phyloP scores from a whole-genome alignment of 768 basidiomycete genomes.

The Strobilomyces dryophilus region DNA sequence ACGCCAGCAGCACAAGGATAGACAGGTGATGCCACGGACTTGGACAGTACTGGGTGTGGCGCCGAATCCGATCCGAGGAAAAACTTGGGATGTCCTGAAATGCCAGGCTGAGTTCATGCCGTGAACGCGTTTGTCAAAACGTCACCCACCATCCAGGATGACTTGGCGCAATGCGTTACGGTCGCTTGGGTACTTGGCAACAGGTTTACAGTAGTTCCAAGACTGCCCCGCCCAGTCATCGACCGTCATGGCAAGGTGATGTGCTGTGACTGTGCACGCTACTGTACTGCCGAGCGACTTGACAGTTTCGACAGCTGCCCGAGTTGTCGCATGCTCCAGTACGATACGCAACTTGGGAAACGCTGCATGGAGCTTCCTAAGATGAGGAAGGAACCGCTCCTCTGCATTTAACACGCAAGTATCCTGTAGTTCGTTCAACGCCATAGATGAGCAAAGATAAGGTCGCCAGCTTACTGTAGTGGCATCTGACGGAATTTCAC shows the following conservation, averaged over 20 bases:
- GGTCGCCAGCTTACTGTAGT: slow-evolving; percentile 38
- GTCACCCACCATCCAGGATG: slow-evolving; percentile 60
- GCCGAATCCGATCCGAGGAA: slow-evolving; percentile 98
- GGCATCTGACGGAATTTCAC: slow-evolving; percentile 91
- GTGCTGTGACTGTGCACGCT: slow-evolving; percentile 95
- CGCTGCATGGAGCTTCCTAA: slow-evolving; percentile 69
- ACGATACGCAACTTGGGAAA: slow-evolving; percentile 94
- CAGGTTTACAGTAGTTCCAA: slow-evolving; percentile 96
- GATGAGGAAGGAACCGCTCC: slow-evolving; percentile 80
- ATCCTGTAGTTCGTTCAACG: slow-evolving; percentile 46
- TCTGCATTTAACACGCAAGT: slow-evolving; percentile 94
- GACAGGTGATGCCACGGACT: slow-evolving; percentile 65
- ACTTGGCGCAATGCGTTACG: slow-evolving; percentile 76
- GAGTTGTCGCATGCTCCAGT: slow-evolving; percentile 93
- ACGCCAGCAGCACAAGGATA: slow-evolving; percentile 91
- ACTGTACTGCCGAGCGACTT: slow-evolving; percentile 76
- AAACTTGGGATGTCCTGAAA: slow-evolving; percentile 82
- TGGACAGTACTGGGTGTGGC: slow-evolving; percentile 72
- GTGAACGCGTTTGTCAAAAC: not conserved
- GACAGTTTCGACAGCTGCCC: slow-evolving; percentile 85
- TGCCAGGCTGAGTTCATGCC: not conserved
- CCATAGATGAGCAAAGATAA: not conserved
- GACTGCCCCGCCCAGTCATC: slow-evolving; percentile 97
- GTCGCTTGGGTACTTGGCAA: slow-evolving; percentile 95
- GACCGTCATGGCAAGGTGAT: slow-evolving; percentile 90